Conservation (phyloP, 768 basidiomycete genomes). For the Amanita pseudoporphyria region DNA sequence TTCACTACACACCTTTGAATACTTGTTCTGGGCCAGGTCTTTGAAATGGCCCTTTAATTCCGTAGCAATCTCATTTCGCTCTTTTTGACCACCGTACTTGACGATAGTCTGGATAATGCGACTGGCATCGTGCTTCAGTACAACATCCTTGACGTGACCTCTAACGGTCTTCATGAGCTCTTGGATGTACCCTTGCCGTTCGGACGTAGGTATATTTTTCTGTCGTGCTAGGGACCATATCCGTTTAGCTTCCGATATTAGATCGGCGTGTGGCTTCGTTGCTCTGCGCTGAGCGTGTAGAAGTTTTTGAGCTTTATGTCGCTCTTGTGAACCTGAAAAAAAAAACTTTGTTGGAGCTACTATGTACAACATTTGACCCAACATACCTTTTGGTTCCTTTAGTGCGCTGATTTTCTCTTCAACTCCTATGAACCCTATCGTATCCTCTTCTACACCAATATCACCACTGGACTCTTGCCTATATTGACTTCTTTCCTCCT, state of each 20-base stretch:
- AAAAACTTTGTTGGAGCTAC: slow-evolving; percentile 1
- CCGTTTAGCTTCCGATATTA: slow-evolving; percentile 64
- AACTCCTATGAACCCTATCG: slow-evolving; percentile 12
- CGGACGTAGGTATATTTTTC: slow-evolving; percentile 56
- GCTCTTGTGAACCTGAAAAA: slow-evolving; percentile 48
- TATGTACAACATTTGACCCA: not conserved
- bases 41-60: slow-evolving; percentile 79
- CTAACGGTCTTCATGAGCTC: slow-evolving; percentile 69
- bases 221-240: slow-evolving; percentile 71
- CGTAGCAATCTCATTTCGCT: slow-evolving; percentile 70
- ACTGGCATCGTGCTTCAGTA: slow-evolving; percentile 88
- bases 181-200: slow-evolving; percentile 66
- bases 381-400: slow-evolving; percentile 55
- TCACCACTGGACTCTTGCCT: slow-evolving; percentile 31
- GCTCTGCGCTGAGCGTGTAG: slow-evolving; percentile 63
- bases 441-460: slow-evolving; percentile 26
- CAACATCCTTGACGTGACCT: slow-evolving; percentile 77
- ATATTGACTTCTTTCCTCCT: slow-evolving; percentile 17
- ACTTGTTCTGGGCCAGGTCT: slow-evolving; percentile 76
- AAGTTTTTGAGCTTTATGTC: slow-evolving; percentile 61
- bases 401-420: slow-evolving; percentile 22
- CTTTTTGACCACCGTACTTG: slow-evolving; percentile 66
- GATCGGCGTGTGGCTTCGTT: slow-evolving; percentile 64
- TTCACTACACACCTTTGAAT: slow-evolving; percentile 59
- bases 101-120: slow-evolving; percentile 76